Base-by-base conservation (phyloP, 306 rosid genomes). In the Senna siamea region DNA sequence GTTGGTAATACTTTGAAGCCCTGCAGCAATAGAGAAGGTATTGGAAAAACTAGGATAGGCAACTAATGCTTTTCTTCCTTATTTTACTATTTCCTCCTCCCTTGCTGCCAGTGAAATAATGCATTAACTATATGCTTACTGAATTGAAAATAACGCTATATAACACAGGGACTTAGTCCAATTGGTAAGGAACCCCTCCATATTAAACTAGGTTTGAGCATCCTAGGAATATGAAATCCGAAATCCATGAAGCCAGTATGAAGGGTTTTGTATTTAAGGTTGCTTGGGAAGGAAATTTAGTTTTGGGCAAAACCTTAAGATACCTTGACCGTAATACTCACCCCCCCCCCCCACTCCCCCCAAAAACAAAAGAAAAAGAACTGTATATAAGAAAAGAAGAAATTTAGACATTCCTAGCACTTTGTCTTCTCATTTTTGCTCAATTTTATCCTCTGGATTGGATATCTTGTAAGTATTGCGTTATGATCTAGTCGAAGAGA, bases 381-480 rank as follows among this genome's bases (percentile, higher is more conserved):
- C 2, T 43, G 12, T 43, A 38, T 38, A 26, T 59, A 50, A 35
- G 26, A 50, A 81, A 6, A 41, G 43, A 68, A 61, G 58, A 63
- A 46, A 69, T 59, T 32, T n/a, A 56, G 37, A 34, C 50, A 50
- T 64, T 10, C 2, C 61, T 12, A 9, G 55, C 37, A 19, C 59
- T 53, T 50, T 46, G 43, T 62, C 64, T 56, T 66, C 40, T 0
- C 47, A 11, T 70, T 43, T 41, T 76, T 18, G 5, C 43, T 52
- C 55, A 59, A 18, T 57, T 67, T 70, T 76, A 14, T 32, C 76
- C 70, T 67, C 44, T 20, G 9, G 1, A 4, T 48, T 62, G 54
- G 47, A 50, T n/a, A 47, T 72, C 72, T 52, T 46, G 12, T 7
- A 73, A 69, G 20, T 17, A 7, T 69, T 54, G 61, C 56, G 59